A percentile compares a stretch with the other conserved stretches of the same genome.
Evolutionary conservation across 2,329 filamentous ascomycete species (phyloP).

Genomic region (Colletotrichum sp.): DNA sequence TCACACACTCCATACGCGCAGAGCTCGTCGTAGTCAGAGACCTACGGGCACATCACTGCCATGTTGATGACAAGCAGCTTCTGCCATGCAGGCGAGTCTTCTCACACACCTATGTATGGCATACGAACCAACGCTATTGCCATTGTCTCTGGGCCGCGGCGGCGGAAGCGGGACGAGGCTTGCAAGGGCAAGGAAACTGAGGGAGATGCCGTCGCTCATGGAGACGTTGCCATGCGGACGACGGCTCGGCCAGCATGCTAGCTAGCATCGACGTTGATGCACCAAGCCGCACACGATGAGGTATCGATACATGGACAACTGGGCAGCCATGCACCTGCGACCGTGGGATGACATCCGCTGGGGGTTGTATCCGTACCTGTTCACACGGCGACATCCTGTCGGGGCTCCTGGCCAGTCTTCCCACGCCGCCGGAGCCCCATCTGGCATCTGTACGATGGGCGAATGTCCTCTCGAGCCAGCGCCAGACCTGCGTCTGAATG

Average conservation of each 20-base stretch:
- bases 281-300: constrained; percentile 14
- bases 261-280: neutral
- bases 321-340: constrained; percentile 41
- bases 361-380: constrained; percentile 22
- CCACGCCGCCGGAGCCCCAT: constrained; percentile 12
- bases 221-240: constrained; percentile 9
- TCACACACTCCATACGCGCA: neutral
- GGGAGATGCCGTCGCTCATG: neutral
- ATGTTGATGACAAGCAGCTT: neutral
- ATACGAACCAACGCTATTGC: neutral
- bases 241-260: constrained; percentile 5
- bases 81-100: neutral
- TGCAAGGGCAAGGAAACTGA: neutral
- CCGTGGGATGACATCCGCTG: constrained; percentile 2
- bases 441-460: constrained; percentile 19
- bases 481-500: neutral
- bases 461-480: neutral
- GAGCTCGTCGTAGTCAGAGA: neutral
- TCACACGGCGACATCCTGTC: neutral
- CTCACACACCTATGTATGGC: neutral
- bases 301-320: constrained; percentile 38
- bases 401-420: neutral
- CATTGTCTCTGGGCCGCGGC: neutral
- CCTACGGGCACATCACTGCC: neutral
- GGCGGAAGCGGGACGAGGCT: neutral